Base-by-base conservation (phyloP, 441 rosid genomes). In the Cnidoscolus chayamansa region DNA sequence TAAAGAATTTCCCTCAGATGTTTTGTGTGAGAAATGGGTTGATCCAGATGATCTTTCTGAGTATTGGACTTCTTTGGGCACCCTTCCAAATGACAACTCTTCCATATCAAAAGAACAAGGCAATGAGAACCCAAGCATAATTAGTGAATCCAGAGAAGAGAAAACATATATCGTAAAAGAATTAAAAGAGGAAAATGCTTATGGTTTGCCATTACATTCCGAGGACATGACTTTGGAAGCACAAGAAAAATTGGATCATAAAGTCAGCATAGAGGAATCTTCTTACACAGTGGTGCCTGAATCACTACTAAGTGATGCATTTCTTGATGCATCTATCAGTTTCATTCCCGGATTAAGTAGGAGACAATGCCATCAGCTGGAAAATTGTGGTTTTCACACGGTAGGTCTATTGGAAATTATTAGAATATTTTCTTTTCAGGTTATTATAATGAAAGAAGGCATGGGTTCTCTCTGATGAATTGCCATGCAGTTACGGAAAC, bases 331-430 rank as follows among this genome's bases (percentile, higher is more conserved):
- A 64, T 62, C 86, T 48, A 80, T 93, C 79, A 80, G 78, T 82
- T 88, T 80, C 64, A n/a, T 93, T 56, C 86, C 90, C 67, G 89
- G 91, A 71, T 77, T 96, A 81, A 88, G 86, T 72, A 89, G 84
- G 83, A 88, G 90, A 84, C 92, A 84, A 37, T 72, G 67, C 71
- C 53, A 59, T 75, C 91, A 84, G 81, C 79, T 96, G 53, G 96
- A 93, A 71, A 89, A 80, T 35, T 85, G 84, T 67, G 98, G 97
- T 72, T 90, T 96, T 84, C 87, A 89, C 81, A 92, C 97, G 85
- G 94, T 96, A 78, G 56, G 91, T 54, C 58, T 69, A 76, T 67
- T 17, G 55, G 62, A 49, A 54, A 63, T 71, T 56, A 63, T 77
- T 31, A n/a, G 11, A 45, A 73, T 72, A 48, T 10, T 12, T 15